Evolutionary conservation across 2,329 filamentous ascomycete species (phyloP), one percentile per base, ranked within the genome.

Genomic region (Xylariaceae sp.): DNA sequence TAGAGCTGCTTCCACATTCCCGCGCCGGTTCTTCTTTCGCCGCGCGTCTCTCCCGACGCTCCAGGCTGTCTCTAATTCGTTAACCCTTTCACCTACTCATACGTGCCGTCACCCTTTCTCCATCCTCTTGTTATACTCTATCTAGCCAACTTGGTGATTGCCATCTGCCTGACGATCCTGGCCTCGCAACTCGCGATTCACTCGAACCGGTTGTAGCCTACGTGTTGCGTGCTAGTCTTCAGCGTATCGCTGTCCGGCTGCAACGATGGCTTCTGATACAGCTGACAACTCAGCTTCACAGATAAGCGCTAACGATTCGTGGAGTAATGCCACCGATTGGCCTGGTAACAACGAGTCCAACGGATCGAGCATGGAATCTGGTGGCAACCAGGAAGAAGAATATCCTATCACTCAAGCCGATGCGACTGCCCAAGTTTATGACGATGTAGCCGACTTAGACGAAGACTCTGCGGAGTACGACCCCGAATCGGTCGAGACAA

Each of bases 391-490:
- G 72, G 71, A 80, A 74, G 74, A 72, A 71, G 72, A 79, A 74
- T 74, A 76, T 67, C 64, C 67, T 68, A 63, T 69, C 62, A 68
- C 70, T 60, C 68, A 70, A 65, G 69, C 71, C 74, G 73, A 72
- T 63, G 70, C 71, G 69, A 69, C 72, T 64, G 73, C 72, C 60
- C 70, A 74, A 61, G 70, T 72, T 74, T 74, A 71, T 67, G 76
- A 75, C 76, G 78, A 81, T 67, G 64, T 68, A 62, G 72, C 70
- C 66, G 70, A 63, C 44, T 73, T 75, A 69, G 75, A 72, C 61
- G 79, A 80, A 61, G 79, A 80, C 67, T 76, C 74, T 55, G 78
- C 72, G 61, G 80, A 82, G 63, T 83, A 83, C 32, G 79, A 82
- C 59, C 79, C 80, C 54, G 79, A 80, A 65, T 80, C 79, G 52